Evolutionary conservation across 169 alveolate genomes (phyloP), one percentile per base, ranked within the genome.

Genomic region (Eimeria sp.): DNA sequence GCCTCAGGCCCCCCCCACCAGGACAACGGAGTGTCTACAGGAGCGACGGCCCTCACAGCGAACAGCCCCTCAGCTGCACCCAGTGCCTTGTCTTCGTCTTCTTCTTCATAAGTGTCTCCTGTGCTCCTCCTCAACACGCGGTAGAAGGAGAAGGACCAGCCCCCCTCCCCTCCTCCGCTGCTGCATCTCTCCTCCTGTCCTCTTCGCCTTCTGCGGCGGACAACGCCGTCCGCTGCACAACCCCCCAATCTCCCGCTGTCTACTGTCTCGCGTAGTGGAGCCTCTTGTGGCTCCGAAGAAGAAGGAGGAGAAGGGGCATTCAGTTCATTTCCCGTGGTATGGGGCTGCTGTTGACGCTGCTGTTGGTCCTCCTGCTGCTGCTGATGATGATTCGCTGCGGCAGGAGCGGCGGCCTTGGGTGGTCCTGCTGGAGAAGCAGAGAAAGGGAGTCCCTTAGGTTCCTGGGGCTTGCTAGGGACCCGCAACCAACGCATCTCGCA

Each of bases 1-100:
- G 72, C 18, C 43, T 82, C 90, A 7, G 90, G 90, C n/a, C 90
- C 90, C 14, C 90, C 90, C 90, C 90, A 82, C 90, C 90, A 82
- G 27, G 90, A 49, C 11, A 82, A 54, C 14, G 57, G 90, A 25
- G 90, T 25, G 47, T 82, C 70, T 61, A n/a, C 70, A 13, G 34
- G 14, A 49, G 90, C 72, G 49, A 25, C 90, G 25, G 67, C 72
- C 49, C 54, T 82, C 43, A 40, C 67, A n/a, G 54, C 72, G 25
- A 47, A 47, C 67, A 54, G 30, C 43, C 47, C 51, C 47, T 54
- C 72, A 10, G 45, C 72, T 7, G 61, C 61, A 25, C 63, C 51
- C 0, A 78, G 51, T 7, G 30, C 63, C 27, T 45, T 78, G 51
- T 78, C 88, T 7, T 40, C 88, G 54, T 80, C 89, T 2, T 47